Percentiles rank a stretch among this genome's conserved stretches.
These are phyloP conservation scores for Cladobotryum protrusum DNA, from an alignment of 2,329 filamentous ascomycete species.

Conservation along the genomic window DNA sequence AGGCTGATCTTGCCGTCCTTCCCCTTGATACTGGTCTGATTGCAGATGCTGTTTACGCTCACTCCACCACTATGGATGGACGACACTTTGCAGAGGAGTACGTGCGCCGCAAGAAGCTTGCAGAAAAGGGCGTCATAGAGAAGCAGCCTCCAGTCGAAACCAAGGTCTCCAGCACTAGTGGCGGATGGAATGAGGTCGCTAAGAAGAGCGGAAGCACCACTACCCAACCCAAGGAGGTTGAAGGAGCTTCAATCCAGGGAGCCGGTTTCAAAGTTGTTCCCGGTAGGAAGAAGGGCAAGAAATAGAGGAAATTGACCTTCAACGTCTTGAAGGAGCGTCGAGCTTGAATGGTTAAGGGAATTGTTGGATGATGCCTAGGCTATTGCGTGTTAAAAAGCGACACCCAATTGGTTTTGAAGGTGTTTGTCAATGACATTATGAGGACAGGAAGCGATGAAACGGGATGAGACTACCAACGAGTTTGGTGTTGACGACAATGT, in stretches of 20 bases:
- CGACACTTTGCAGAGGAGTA: slow-evolving; percentile 93
- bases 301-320: slow-evolving; percentile 35
- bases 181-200: slow-evolving; percentile 94
- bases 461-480: neutral
- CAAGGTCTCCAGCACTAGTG: slow-evolving; percentile 40
- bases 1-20: slow-evolving; percentile 66
- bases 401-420: neutral
- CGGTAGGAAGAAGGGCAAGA: slow-evolving; percentile 86
- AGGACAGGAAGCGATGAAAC: neutral
- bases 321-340: neutral
- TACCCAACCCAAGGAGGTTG: slow-evolving; percentile 35
- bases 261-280: slow-evolving; percentile 85
- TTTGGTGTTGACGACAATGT: neutral
- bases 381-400: neutral
- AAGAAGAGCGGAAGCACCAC: slow-evolving; percentile 67
- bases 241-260: slow-evolving; percentile 34
- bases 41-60: slow-evolving; percentile 81
- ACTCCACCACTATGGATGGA: slow-evolving; percentile 83
- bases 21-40: slow-evolving; percentile 76
- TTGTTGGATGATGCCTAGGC: neutral
- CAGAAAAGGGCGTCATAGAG: slow-evolving; percentile 84
- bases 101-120: slow-evolving; percentile 83
- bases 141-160: slow-evolving; percentile 57
- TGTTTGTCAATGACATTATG: neutral
- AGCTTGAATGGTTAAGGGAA: neutral